Evolutionary conservation across 805 yeast species (phyloP).

Genomic region (Wickerhamiella hasegawae): DNA sequence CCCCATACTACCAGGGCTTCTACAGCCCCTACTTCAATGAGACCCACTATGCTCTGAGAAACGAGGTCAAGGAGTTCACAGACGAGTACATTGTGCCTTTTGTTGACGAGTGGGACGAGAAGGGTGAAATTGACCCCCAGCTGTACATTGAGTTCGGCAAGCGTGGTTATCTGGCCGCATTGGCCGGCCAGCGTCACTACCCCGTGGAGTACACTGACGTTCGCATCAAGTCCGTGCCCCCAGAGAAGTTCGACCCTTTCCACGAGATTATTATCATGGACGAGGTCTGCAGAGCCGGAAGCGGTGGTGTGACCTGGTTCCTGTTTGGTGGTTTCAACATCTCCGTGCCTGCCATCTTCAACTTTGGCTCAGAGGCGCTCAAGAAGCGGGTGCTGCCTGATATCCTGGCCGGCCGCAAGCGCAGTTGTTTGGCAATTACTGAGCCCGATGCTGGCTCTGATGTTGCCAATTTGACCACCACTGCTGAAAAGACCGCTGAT

Average conservation of each 20-base stretch:
- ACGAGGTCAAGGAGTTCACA: constrained; percentile 26
- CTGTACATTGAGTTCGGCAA: constrained; percentile 23
- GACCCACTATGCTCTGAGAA: constrained; percentile 25
- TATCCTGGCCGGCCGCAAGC: constrained; percentile 23
- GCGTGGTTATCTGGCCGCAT: constrained; percentile 27
- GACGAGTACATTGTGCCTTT: constrained; percentile 25
- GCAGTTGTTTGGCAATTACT: constrained; percentile 27
- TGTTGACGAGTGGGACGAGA: constrained; percentile 29
- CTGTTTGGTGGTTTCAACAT: constrained; percentile 27
- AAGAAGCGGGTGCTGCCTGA: constrained; percentile 25
- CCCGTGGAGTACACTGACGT: constrained; percentile 24
- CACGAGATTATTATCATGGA: constrained; percentile 26
- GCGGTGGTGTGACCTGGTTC: constrained; percentile 28
- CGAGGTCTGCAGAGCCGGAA: constrained; percentile 25
- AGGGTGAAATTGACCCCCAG: constrained; percentile 21
- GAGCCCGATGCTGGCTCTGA: constrained; percentile 32
- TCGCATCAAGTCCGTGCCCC: constrained; percentile 23
- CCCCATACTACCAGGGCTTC: constrained; percentile 27
- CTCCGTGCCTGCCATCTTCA: constrained; percentile 26
- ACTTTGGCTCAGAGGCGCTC: constrained; percentile 20
- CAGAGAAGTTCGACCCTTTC: constrained; percentile 25
- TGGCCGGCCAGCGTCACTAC: constrained; percentile 22
- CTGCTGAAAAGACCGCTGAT: constrained; percentile 24
- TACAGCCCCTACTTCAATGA: constrained; percentile 25
- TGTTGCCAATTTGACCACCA: constrained; percentile 26